Percentiles rank a stretch among this genome's conserved stretches.
phyloP scores from a whole-genome alignment of 768 basidiomycete species.

The Pulveroboletus sp. region DNA sequence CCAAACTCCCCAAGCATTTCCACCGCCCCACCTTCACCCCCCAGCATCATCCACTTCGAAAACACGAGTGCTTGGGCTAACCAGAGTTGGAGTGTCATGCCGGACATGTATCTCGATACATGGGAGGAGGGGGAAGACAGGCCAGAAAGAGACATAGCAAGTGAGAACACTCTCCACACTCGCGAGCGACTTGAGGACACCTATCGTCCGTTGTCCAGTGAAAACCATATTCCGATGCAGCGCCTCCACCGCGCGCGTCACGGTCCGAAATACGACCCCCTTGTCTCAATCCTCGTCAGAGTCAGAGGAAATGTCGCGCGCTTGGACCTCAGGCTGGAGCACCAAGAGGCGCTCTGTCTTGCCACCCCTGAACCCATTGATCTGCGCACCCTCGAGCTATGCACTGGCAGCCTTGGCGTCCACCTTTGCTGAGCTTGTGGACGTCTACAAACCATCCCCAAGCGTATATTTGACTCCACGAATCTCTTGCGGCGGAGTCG shows the following conservation, averaged over 20 bases:
- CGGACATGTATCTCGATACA: slow-evolving; percentile 58
- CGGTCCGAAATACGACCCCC: slow-evolving; percentile 34
- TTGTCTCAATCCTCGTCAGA: too few relatives aligned
- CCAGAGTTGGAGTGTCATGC: slow-evolving; percentile 58
- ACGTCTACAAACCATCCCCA: slow-evolving; percentile 73
- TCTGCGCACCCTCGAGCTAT: slow-evolving; percentile 74
- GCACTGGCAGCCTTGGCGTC: slow-evolving; percentile 45
- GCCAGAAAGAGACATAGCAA: slow-evolving; percentile 63
- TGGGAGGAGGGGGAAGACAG: slow-evolving; percentile 49
- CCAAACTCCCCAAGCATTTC: too few relatives aligned
- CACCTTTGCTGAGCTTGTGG: slow-evolving; percentile 36
- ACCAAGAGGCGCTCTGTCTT: slow-evolving; percentile 52
- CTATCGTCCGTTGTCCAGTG: not conserved
- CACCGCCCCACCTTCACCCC: too few relatives aligned
- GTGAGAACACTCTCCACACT: slow-evolving; percentile 37
- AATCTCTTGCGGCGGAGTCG: slow-evolving; percentile 83
- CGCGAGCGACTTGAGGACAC: slow-evolving; percentile 30
- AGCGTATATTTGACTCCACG: slow-evolving; percentile 81
- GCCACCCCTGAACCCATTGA: slow-evolving; percentile 70
- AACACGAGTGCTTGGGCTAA: slow-evolving; percentile 63
- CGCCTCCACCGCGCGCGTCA: slow-evolving; percentile 34
- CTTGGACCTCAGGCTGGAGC: slow-evolving; percentile 34
- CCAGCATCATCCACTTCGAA: too few relatives aligned
- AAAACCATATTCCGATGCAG: slow-evolving; percentile 33
- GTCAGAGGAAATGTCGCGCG: slow-evolving; percentile 35